Conservation (phyloP, 2,329 filamentous ascomycete species). For the Fusarium subtropicale region DNA sequence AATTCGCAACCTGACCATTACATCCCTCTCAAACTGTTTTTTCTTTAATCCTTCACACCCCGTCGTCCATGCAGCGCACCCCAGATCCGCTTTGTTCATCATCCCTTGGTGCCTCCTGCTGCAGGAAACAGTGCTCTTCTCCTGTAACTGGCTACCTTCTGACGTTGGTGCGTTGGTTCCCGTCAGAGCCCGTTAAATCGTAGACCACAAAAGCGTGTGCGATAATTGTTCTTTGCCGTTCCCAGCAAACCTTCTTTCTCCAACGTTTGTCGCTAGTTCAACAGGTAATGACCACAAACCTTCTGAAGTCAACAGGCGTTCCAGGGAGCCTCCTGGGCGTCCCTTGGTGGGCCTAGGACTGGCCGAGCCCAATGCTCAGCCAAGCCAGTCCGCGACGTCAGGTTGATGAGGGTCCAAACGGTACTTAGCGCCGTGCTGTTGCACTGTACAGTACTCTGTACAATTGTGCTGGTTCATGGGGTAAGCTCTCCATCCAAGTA, state of each 20-base stretch:
- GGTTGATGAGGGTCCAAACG: conserved; percentile 25
- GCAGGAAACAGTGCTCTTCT: conserved; percentile 24
- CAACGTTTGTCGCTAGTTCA: conserved; percentile 17
- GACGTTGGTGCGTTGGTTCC: conserved; percentile 24
- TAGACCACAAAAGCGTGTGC: conserved; percentile 2
- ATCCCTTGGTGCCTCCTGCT: conserved; percentile 27
- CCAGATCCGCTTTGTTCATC: conserved; percentile 18
- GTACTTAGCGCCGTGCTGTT: conserved; percentile 40
- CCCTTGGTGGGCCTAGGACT: conserved; percentile 34
- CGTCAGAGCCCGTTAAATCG: conserved; percentile 5
- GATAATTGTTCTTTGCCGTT: conserved; percentile 14
- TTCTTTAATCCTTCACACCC: conserved; percentile 20
- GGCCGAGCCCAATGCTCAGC: conserved; percentile 34
- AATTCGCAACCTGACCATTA: conserved; percentile 21
- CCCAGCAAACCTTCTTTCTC: conserved; percentile 13
- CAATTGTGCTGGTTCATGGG: conserved; percentile 12
- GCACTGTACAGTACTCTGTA: conserved; percentile 31
- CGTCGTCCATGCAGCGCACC: conserved; percentile 9
- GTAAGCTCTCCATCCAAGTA: conserved; percentile 28
- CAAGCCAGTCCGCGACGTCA: conserved; percentile 37
- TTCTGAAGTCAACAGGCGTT: conserved; percentile 12
- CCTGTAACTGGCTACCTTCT: conserved; percentile 21
- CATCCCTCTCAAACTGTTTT: conserved; percentile 12
- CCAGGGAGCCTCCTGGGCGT: conserved; percentile 28
- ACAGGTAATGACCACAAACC: conserved; percentile 19